Evolutionary conservation across 208 protist species (phyloP), one percentile per base, ranked within the genome.

Genomic region (Leishmania tropica): DNA sequence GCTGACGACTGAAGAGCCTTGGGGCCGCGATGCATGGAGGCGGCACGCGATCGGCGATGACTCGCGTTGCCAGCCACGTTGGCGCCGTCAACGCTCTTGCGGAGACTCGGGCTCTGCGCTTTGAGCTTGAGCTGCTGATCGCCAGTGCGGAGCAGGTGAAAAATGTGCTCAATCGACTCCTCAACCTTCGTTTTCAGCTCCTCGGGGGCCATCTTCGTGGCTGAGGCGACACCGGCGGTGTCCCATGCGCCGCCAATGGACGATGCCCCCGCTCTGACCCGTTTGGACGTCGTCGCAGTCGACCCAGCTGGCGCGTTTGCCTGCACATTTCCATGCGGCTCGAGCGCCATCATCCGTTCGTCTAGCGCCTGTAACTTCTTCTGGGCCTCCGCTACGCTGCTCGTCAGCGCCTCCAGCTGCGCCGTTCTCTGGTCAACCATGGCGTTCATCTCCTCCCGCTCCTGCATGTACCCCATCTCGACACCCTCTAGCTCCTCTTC

Each of bases 401-500:
- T 83, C 58, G 90, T 83, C 51, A 99, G 85, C 10, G 81, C 83
- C 53, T 92, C 86, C 85, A 99, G 98, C 87, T 99, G 96, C 19
- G 79, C 60, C 76, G 93, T 91, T 13, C 98, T 92, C 78, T 96
- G 89, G 10, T 87, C 64, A 42, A 94, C 90, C 92, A 99, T 96
- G 28, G 83, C 68, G 31, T 90, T 86, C 94, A 98, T 97, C 76
- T 98, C 94, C n/a, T 92, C 82, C 81, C 95, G 86, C 80, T 98
- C 96, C 37, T 88, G 85, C 40, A 93, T 78, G 79, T 93, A 98
- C 74, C 97, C 90, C 76, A 93, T 91, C 58, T 94, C 88, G 28
- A 99, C 91, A 48, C 96, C 92, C 78, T 99, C 97, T 51, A 99
- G 87, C 82, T 97, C 94, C 87, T 99, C 96, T 89, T 99, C 96